These are phyloP conservation scores for Petunia secreta DNA, from an alignment of 257 asterid genomes.

Conservation along the genomic window DNA sequence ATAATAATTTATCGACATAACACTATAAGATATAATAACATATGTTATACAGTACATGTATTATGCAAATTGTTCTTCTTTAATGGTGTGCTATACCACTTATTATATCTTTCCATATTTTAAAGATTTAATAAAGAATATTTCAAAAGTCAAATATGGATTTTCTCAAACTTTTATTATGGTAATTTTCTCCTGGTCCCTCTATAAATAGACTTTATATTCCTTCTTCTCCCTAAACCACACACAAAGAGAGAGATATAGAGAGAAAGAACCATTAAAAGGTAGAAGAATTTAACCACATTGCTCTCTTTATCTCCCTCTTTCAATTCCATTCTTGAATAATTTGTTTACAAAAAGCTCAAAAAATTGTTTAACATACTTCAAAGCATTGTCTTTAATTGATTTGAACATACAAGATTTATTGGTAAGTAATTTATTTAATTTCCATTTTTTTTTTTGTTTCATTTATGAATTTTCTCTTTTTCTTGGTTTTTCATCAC, in stretches of 20 bases:
- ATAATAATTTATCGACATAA: no score
- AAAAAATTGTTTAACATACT: not conserved
- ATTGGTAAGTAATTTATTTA: not conserved
- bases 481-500: not conserved
- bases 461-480: not conserved
- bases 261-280: not conserved
- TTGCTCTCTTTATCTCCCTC: conserved; percentile 18
- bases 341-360: not conserved
- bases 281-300: not conserved
- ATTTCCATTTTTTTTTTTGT: not conserved
- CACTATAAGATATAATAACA: no score
- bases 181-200: not conserved
- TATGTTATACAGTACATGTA: no score
- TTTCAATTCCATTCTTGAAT: not conserved
- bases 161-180: not conserved
- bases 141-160: not conserved
- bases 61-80: not conserved
- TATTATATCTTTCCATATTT: not conserved
- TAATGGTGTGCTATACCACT: not conserved
- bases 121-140: not conserved
- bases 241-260: not conserved
- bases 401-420: not conserved
- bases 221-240: not conserved
- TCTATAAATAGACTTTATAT: conserved; percentile 7
- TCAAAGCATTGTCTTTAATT: not conserved